A percentile compares a stretch with the other conserved stretches of the same genome.
These are phyloP conservation scores for Tripterygium wilfordii DNA, from an alignment of 177 flowering plant species.

Conservation along the genomic window DNA sequence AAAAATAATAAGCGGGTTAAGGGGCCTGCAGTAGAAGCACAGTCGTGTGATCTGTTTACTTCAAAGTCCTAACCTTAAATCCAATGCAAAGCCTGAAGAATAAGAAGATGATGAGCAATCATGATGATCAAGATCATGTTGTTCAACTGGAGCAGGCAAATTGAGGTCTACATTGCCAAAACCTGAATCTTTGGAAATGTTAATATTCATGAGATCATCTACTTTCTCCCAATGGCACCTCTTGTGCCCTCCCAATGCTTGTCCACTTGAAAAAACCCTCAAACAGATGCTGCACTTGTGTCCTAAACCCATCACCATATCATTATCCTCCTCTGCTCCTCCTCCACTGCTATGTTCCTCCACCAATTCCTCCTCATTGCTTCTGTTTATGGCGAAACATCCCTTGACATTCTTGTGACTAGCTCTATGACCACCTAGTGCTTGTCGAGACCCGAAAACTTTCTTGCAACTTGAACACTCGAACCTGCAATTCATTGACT, in stretches of 20 bases:
- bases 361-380: slow-evolving; percentile 7
- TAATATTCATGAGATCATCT: too few species aligned
- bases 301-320: slow-evolving; percentile 18
- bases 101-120: slow-evolving; percentile 17
- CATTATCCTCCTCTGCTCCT: background rate
- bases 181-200: too few species aligned
- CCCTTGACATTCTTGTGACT: slow-evolving; percentile 89
- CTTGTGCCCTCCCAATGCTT: slow-evolving; percentile 85
- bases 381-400: slow-evolving; percentile 60
- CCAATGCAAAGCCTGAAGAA: slow-evolving; percentile 13
- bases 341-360: background rate
- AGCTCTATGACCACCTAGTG: slow-evolving; percentile 84
- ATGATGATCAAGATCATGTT: too few species aligned
- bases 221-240: slow-evolving; percentile 74
- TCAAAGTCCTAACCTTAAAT: slow-evolving; percentile 18
- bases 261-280: slow-evolving; percentile 73
- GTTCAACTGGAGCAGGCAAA: slow-evolving; percentile 35
- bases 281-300: slow-evolving; percentile 62
- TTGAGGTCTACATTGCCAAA: slow-evolving; percentile 38
- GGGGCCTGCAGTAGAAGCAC: too few species aligned
- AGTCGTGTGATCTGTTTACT: too few species aligned
- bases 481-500: slow-evolving; percentile 18
- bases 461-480: slow-evolving; percentile 89
- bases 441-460: slow-evolving; percentile 78
- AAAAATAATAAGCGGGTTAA: too few species aligned